Evolutionary conservation across 129 eudicot genomes (phyloP).

Genomic region (Apium graveolens): DNA sequence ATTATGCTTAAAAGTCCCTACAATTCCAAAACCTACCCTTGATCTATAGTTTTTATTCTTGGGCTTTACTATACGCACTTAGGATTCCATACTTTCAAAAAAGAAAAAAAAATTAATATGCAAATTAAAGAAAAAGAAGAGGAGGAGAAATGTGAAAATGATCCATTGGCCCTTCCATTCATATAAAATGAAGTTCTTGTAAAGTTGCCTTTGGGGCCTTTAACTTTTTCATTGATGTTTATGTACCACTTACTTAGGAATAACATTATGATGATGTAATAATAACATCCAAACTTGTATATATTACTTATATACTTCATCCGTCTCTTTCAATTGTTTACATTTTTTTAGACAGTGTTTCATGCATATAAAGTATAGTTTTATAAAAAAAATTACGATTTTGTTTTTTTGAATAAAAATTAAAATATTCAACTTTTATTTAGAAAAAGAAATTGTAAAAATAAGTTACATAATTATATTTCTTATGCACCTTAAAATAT

Average conservation of each 20-base stretch:
- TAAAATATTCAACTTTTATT: no score
- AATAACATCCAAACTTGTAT: background rate
- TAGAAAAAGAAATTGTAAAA: no score
- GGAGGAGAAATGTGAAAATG: background rate
- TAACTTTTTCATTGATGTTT: background rate
- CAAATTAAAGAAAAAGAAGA: background rate
- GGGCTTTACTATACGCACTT: slow-evolving; percentile 11
- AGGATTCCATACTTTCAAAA: slow-evolving; percentile 2
- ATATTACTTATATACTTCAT: background rate
- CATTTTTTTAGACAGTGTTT: no score
- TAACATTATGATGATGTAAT: background rate
- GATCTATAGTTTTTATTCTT: background rate
- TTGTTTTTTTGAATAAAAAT: no score
- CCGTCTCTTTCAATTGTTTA: no score
- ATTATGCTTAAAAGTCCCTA: background rate
- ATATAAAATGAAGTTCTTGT: slow-evolving; percentile 3
- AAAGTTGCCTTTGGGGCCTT: slow-evolving; percentile 8
- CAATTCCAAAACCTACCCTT: background rate
- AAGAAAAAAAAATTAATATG: background rate
- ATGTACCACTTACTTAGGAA: background rate
- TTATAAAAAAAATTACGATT: no score
- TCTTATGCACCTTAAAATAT: no score
- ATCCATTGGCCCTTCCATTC: background rate
- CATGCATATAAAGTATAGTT: no score
- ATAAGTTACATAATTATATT: no score